These are phyloP conservation scores for Sphaerostilbella broomeana DNA, from an alignment of 2,329 filamentous ascomycete genomes.

Conservation along the genomic window DNA sequence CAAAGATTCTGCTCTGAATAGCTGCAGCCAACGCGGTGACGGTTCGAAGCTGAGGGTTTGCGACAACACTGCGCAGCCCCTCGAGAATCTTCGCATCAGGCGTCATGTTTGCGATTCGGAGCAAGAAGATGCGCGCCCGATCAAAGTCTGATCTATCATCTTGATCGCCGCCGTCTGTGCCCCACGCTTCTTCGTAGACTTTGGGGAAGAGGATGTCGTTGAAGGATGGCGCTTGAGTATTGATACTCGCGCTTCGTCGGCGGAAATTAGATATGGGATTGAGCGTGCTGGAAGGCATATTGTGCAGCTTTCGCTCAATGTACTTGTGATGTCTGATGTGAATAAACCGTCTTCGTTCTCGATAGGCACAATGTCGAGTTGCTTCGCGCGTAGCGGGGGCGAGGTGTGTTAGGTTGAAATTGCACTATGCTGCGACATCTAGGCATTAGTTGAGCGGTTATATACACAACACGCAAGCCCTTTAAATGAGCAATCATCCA, in stretches of 20 bases:
- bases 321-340: no score
- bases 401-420: no score
- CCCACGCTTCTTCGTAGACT: slow-evolving; percentile 29
- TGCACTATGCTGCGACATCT: no score
- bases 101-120: slow-evolving; percentile 24
- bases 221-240: slow-evolving; percentile 6
- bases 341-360: no score
- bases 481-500: no score
- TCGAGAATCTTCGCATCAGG: slow-evolving; percentile 18
- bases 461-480: no score
- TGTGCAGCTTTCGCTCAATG: no score
- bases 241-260: slow-evolving; percentile 9
- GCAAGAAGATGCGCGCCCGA: slow-evolving; percentile 26
- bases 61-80: slow-evolving; percentile 24
- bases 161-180: slow-evolving; percentile 13
- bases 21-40: slow-evolving; percentile 23
- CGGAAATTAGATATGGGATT: no score
- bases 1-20: slow-evolving; percentile 23
- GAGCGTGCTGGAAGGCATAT: no score
- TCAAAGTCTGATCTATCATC: slow-evolving; percentile 24
- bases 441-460: no score
- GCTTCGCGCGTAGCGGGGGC: no score
- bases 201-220: slow-evolving; percentile 28
- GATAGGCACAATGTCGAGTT: no score
- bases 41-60: slow-evolving; percentile 19